These are phyloP conservation scores for Cicer yamashitae DNA, from an alignment of 306 rosid genomes.

Conservation along the genomic window DNA sequence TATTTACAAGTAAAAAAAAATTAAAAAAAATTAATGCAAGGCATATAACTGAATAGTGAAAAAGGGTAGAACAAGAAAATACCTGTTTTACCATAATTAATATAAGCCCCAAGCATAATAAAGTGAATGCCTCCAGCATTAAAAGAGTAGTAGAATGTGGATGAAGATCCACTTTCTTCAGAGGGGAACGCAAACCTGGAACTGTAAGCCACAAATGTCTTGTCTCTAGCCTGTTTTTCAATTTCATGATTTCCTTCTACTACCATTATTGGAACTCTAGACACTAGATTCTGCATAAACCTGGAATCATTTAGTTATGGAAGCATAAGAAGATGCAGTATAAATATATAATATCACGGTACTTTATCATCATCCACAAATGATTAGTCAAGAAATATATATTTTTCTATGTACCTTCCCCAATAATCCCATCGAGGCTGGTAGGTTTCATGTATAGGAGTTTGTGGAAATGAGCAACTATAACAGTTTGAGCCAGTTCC, in stretches of 20 bases:
- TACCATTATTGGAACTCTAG: constrained; percentile 85
- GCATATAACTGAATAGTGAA: constrained; percentile 13
- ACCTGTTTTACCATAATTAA: constrained; percentile 63
- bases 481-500: constrained; percentile 87
- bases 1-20: background rate
- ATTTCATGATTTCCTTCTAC: constrained; percentile 90
- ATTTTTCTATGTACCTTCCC: constrained; percentile 70
- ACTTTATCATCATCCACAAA: background rate
- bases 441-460: constrained; percentile 85
- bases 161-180: constrained; percentile 79
- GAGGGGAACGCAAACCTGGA: constrained; percentile 91
- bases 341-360: constrained; percentile 7
- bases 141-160: constrained; percentile 83
- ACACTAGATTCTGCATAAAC: constrained; percentile 80
- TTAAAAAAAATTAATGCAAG: constrained; percentile 10
- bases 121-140: constrained; percentile 89
- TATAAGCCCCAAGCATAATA: constrained; percentile 89
- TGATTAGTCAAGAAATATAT: constrained; percentile 12
- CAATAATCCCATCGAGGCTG: constrained; percentile 96
- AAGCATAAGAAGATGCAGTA: constrained; percentile 25
- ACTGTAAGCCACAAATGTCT: constrained; percentile 77
- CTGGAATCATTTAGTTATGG: constrained; percentile 51
- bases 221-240: constrained; percentile 64
- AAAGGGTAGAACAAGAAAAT: constrained; percentile 13
- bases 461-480: constrained; percentile 70